Evolutionary conservation across 306 rosid species (phyloP).

Genomic region (Corylus heterophylla): DNA sequence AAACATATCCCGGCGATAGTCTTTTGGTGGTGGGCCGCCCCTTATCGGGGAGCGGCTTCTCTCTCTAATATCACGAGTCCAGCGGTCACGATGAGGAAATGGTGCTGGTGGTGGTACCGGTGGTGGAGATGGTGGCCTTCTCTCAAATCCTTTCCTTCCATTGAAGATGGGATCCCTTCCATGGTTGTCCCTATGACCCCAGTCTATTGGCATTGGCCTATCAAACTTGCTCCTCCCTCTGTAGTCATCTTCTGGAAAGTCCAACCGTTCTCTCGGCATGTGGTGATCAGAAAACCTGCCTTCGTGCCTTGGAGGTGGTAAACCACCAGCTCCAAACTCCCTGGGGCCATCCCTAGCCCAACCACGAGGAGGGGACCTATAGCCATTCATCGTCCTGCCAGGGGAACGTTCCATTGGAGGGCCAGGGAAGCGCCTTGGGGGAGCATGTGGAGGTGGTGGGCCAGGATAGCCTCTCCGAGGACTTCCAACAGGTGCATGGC

Average conservation of each 20-base stretch:
- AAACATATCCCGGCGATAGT: conserved; percentile 54
- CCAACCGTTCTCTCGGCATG: conserved; percentile 60
- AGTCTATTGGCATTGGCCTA: conserved; percentile 65
- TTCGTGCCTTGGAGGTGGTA: conserved; percentile 72
- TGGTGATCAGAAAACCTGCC: conserved; percentile 66
- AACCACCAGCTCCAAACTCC: conserved; percentile 64
- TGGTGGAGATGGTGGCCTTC: conserved; percentile 75
- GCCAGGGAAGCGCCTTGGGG: conserved; percentile 71
- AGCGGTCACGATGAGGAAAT: conserved; percentile 56
- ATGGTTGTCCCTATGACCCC: conserved; percentile 63
- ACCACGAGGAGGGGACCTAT: conserved; percentile 82
- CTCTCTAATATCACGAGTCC: conserved; percentile 67
- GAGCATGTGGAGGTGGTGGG: conserved; percentile 59
- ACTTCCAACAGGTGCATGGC: conserved; percentile 63
- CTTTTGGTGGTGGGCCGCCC: conserved; percentile 63
- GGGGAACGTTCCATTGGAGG: conserved; percentile 74
- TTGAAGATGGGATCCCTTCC: conserved; percentile 64
- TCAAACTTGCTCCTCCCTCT: conserved; percentile 79
- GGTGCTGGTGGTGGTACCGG: conserved; percentile 35
- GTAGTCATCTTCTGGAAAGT: conserved; percentile 61
- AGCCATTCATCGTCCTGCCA: conserved; percentile 68
- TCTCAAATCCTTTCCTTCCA: conserved; percentile 72
- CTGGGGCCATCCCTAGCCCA: conserved; percentile 75
- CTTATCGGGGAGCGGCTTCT: conserved; percentile 80
- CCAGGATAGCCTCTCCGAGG: conserved; percentile 75